Conservation (phyloP, 208 protist species). For the Crithidia brevicula region DNA sequence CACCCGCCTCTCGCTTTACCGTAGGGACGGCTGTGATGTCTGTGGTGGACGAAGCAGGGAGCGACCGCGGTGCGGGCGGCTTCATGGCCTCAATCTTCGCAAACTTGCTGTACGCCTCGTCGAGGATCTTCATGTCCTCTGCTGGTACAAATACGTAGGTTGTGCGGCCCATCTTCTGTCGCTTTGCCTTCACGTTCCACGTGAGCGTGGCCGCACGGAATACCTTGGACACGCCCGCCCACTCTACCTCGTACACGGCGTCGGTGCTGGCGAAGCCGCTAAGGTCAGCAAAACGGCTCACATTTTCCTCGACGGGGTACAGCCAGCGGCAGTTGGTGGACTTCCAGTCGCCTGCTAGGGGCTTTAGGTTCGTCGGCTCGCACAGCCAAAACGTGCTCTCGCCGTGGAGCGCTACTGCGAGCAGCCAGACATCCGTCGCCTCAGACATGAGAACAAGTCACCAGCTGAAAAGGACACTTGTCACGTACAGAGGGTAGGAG, state of each 20-base stretch:
- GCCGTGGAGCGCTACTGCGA: slow-evolving; percentile 78
- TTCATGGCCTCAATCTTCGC: slow-evolving; percentile 53
- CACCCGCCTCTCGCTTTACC: neutral
- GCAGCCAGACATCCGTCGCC: slow-evolving; percentile 43
- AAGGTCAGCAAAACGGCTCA: slow-evolving; percentile 44
- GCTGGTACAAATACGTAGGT: slow-evolving; percentile 68
- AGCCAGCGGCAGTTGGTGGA: slow-evolving; percentile 68
- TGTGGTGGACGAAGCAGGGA: no score
- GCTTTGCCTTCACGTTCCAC: slow-evolving; percentile 59
- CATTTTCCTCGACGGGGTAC: slow-evolving; percentile 62
- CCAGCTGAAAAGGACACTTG: neutral
- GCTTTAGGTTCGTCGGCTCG: slow-evolving; percentile 47
- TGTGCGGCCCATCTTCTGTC: slow-evolving; percentile 35
- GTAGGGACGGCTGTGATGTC: no score
- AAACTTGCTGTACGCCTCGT: slow-evolving; percentile 67
- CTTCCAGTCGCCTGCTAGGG: slow-evolving; percentile 61
- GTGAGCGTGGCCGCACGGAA: slow-evolving; percentile 62
- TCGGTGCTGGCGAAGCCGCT: slow-evolving; percentile 58
- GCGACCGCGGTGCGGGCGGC: slow-evolving; percentile 10
- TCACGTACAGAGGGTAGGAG: neutral
- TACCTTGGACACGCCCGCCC: slow-evolving; percentile 47
- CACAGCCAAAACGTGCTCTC: slow-evolving; percentile 85
- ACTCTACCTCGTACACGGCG: slow-evolving; percentile 65
- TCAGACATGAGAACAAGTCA: slow-evolving; percentile 17
- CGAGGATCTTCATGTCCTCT: slow-evolving; percentile 56